phyloP scores from a whole-genome alignment of 129 eudicot genomes.

The Pseudognaphalium luteoalbum region DNA sequence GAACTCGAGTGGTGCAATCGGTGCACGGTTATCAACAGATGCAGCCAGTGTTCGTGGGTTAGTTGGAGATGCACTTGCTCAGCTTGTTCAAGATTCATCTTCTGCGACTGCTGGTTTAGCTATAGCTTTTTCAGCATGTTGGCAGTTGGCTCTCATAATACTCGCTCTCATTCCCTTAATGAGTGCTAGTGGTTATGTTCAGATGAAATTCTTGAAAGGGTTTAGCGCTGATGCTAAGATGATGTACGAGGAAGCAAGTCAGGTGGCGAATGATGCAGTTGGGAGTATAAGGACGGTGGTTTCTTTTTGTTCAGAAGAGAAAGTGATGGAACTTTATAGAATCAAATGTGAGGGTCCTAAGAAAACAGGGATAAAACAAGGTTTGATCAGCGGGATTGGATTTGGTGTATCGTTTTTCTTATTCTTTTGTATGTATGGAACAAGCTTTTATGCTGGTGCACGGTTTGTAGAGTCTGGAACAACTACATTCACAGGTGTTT shows the following conservation, averaged over 20 bases:
- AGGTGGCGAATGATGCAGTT: conserved; percentile 81
- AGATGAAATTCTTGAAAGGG: conserved; percentile 59
- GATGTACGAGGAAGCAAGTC: conserved; percentile 86
- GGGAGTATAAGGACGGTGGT: conserved; percentile 87
- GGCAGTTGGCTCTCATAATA: conserved; percentile 68
- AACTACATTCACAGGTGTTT: conserved; percentile 53
- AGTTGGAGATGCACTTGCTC: conserved; percentile 78
- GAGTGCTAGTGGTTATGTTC: conserved; percentile 15
- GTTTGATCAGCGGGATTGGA: conserved; percentile 71
- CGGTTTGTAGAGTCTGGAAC: conserved; percentile 57
- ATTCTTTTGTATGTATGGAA: conserved; percentile 56
- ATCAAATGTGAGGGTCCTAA: conserved; percentile 65
- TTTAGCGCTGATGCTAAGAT: conserved; percentile 81
- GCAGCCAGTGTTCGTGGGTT: conserved; percentile 33
- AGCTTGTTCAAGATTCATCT: conserved; percentile 62
- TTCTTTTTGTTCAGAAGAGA: conserved; percentile 84
- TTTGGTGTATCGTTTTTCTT: conserved; percentile 54
- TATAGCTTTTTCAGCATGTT: conserved; percentile 74
- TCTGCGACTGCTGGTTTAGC: conserved; percentile 47
- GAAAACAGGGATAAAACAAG: conserved; percentile 61
- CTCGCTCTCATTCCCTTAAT: conserved; percentile 68
- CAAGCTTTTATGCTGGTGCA: conserved; percentile 79
- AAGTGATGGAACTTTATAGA: conserved; percentile 55
- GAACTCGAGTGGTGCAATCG: conserved; percentile 75
- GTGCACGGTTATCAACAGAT: conserved; percentile 81